Conservation (phyloP, 2,329 filamentous ascomycete genomes). For the Blastomyces emzantsi region DNA sequence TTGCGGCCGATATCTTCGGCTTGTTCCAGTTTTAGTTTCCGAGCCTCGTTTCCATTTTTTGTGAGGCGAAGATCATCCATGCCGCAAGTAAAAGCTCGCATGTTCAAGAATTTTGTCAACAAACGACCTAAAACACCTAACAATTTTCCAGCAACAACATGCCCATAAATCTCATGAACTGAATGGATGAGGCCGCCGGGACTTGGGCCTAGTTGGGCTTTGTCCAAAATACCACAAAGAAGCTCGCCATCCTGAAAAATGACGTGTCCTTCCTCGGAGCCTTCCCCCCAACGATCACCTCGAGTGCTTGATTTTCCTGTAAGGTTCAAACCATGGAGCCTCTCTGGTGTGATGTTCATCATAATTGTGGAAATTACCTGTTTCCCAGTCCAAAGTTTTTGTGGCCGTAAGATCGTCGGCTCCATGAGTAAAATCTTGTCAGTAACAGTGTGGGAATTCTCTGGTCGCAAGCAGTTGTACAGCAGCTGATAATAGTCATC, state of each 20-base stretch:
- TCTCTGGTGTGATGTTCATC: conserved; percentile 76
- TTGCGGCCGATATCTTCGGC: conserved; percentile 64
- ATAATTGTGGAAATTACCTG: conserved; percentile 89
- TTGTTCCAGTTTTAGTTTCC: conserved; percentile 58
- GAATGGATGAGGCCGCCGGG: conserved; percentile 83
- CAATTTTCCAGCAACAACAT: conserved; percentile 73
- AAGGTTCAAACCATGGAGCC: conserved; percentile 69
- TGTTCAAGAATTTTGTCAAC: conserved; percentile 80
- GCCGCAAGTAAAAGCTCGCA: conserved; percentile 93
- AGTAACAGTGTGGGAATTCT: conserved; percentile 76
- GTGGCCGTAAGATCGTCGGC: conserved; percentile 74
- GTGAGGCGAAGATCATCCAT: conserved; percentile 93
- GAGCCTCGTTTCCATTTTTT: conserved; percentile 61
- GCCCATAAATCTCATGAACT: conserved; percentile 87
- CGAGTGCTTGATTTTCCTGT: conserved; percentile 69
- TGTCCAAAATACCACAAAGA: conserved; percentile 85
- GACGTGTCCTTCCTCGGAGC: conserved; percentile 66
- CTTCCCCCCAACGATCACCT: conserved; percentile 65
- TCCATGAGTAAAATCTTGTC: conserved; percentile 73
- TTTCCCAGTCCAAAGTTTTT: conserved; percentile 85
- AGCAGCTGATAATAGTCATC: conserved; percentile 90
- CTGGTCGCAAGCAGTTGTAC: conserved; percentile 80
- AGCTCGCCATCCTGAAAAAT: conserved; percentile 81
- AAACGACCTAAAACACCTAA: conserved; percentile 84
- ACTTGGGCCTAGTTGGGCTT: conserved; percentile 84